Evolutionary conservation across 2,329 filamentous ascomycete species (phyloP).

Genomic region (Kalaharituber pfeilii): DNA sequence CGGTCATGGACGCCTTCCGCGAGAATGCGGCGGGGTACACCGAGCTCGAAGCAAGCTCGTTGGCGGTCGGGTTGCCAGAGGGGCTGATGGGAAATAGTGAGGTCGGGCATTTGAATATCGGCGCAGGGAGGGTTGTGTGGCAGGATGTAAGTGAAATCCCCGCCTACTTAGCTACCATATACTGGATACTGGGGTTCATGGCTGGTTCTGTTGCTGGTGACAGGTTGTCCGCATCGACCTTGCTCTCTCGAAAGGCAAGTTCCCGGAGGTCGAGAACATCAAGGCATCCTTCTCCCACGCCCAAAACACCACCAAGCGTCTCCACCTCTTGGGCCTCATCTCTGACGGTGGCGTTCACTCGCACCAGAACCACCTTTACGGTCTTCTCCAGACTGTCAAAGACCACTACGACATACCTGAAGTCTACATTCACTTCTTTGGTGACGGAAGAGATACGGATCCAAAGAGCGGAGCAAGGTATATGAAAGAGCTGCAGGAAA

Average conservation of each 20-base stretch:
- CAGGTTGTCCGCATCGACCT: slow-evolving; percentile 88
- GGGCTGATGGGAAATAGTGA: slow-evolving; percentile 98
- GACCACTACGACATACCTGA: slow-evolving; percentile 59
- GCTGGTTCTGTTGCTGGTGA: no score
- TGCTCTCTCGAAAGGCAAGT: slow-evolving; percentile 68
- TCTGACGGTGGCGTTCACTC: slow-evolving; percentile 94
- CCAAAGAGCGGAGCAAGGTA: slow-evolving; percentile 83
- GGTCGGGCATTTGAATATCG: slow-evolving; percentile 97
- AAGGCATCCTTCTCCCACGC: slow-evolving; percentile 60
- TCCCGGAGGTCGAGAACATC: slow-evolving; percentile 61
- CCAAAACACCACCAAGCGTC: slow-evolving; percentile 73
- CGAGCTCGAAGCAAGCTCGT: slow-evolving; percentile 85
- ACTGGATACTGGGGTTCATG: no score
- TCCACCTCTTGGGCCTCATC: slow-evolving; percentile 82
- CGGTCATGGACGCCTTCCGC: slow-evolving; percentile 84
- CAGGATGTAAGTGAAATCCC: slow-evolving; percentile 37
- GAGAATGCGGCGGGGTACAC: slow-evolving; percentile 70
- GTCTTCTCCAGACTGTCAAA: slow-evolving; percentile 77
- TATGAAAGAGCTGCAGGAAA: slow-evolving; percentile 69
- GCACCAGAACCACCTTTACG: slow-evolving; percentile 85
- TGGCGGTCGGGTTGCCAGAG: slow-evolving; percentile 88
- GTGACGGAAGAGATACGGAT: slow-evolving; percentile 92
- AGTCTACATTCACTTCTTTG: slow-evolving; percentile 98
- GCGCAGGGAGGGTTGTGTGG: slow-evolving; percentile 93
- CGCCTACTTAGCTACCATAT: neutral